Evolutionary conservation across 495 filamentous ascomycete genomes (phyloP).

Genomic region (Talaromyces wortmannii): DNA sequence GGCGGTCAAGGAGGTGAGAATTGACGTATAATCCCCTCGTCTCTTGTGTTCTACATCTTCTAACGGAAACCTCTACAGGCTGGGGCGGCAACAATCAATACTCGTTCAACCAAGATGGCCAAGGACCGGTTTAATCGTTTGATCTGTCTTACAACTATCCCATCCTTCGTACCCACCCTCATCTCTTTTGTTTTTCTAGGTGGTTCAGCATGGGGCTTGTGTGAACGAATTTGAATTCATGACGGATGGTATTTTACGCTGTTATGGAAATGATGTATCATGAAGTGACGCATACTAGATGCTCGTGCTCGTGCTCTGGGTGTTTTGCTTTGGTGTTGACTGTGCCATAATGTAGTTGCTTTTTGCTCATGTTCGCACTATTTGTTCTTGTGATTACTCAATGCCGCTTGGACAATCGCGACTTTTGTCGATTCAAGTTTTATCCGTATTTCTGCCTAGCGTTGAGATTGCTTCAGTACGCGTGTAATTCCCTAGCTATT

Average conservation of each 20-base stretch:
- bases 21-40: not conserved
- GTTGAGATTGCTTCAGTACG: too few species aligned
- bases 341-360: not conserved
- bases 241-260: not conserved
- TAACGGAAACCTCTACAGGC: not conserved
- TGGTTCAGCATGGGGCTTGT: too few species aligned
- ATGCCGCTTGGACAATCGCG: not conserved
- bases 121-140: not conserved
- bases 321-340: not conserved
- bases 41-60: not conserved
- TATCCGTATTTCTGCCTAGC: too few species aligned
- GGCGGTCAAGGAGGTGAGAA: slow-evolving; percentile 12
- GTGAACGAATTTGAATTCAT: not conserved
- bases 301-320: not conserved
- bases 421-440: not conserved
- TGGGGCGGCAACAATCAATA: not conserved
- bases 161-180: too few species aligned
- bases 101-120: not conserved
- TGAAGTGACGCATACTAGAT: not conserved
- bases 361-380: not conserved
- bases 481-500: not conserved
- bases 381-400: not conserved
- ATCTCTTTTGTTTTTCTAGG: too few species aligned
- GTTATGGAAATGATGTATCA: not conserved
- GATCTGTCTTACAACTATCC: too few species aligned